Percentiles rank a stretch among this genome's conserved stretches.
Conservation (phyloP, 2,329 filamentous ascomycete species). For the Xylaria arbuscula region DNA sequence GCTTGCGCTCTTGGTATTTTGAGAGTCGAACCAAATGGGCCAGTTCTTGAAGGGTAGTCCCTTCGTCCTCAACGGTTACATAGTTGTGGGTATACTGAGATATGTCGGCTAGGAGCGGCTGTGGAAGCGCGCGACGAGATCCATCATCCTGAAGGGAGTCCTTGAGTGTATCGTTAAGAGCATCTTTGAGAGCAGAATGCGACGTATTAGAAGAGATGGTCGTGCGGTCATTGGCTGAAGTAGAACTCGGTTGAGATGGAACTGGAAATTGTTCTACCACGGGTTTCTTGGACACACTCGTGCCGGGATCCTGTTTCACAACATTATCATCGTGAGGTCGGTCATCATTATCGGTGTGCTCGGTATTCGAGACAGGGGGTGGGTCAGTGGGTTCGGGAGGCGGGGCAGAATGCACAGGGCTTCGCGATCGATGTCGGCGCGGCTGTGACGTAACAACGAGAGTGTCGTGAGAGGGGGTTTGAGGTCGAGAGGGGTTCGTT, state of each 20-base stretch:
- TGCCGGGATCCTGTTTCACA: conserved; percentile 50
- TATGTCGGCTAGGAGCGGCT: conserved; percentile 72
- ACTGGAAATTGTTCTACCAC: conserved; percentile 52
- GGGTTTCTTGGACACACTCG: conserved; percentile 59
- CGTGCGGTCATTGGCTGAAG: conserved; percentile 38
- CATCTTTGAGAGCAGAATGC: conserved; percentile 47
- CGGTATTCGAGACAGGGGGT: conserved; percentile 57
- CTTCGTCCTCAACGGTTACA: conserved; percentile 69
- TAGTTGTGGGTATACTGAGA: conserved; percentile 74
- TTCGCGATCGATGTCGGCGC: conserved; percentile 65
- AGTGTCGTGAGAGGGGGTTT: conserved; percentile 64
- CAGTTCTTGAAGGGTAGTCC: conserved; percentile 79
- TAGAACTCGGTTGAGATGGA: conserved; percentile 34
- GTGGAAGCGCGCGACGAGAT: conserved; percentile 57
- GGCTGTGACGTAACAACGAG: conserved; percentile 62
- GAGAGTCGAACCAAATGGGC: conserved; percentile 81
- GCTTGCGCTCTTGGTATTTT: conserved; percentile 84
- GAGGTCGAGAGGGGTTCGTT: conserved; percentile 64
- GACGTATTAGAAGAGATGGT: conserved; percentile 48
- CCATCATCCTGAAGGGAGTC: conserved; percentile 52
- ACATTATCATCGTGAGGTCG: conserved; percentile 50
- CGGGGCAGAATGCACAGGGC: conserved; percentile 59
- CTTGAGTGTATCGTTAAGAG: conserved; percentile 50
- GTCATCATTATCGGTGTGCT: conserved; percentile 52
- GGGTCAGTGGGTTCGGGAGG: conserved; percentile 58